phyloP scores from a whole-genome alignment of 2,329 filamentous ascomycete species.

The Aspergillus quadrilineatus region DNA sequence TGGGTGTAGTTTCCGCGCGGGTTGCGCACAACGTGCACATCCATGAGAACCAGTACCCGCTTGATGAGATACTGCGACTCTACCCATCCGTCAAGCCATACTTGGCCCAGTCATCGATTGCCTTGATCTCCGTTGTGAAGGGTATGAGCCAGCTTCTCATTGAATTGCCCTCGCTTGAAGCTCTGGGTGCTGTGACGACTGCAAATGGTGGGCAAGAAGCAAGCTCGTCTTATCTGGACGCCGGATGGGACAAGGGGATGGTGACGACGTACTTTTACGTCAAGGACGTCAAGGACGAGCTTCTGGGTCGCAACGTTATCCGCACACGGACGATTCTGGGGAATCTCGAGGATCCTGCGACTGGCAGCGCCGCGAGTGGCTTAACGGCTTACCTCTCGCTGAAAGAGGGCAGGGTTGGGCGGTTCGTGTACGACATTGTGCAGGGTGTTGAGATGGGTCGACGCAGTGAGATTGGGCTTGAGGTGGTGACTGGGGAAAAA shows the following conservation, averaged over 20 bases:
- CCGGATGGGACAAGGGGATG: slow-evolving; percentile 32
- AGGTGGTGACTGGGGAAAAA: slow-evolving; percentile 22
- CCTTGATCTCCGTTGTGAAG: slow-evolving; percentile 41
- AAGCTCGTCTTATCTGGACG: slow-evolving; percentile 29
- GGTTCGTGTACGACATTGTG: slow-evolving; percentile 52
- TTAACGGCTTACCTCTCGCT: slow-evolving; percentile 57
- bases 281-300: slow-evolving; percentile 56
- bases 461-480: slow-evolving; percentile 40
- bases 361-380: slow-evolving; percentile 61
- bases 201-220: slow-evolving; percentile 25
- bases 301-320: slow-evolving; percentile 45
- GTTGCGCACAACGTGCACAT: slow-evolving; percentile 40
- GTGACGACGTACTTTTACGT: slow-evolving; percentile 36
- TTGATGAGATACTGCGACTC: slow-evolving; percentile 25
- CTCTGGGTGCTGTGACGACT: slow-evolving; percentile 47
- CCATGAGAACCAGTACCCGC: slow-evolving; percentile 29
- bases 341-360: slow-evolving; percentile 34
- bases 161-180: slow-evolving; percentile 59
- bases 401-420: slow-evolving; percentile 32
- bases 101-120: slow-evolving; percentile 16
- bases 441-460: slow-evolving; percentile 70
- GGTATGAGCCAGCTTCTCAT: slow-evolving; percentile 61
- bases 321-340: slow-evolving; percentile 33
- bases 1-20: slow-evolving; percentile 26
- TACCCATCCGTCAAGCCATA: slow-evolving; percentile 29